Evolutionary conservation across 2,329 filamentous ascomycete species (phyloP).

Genomic region (Talaromyces albobiverticillius): DNA sequence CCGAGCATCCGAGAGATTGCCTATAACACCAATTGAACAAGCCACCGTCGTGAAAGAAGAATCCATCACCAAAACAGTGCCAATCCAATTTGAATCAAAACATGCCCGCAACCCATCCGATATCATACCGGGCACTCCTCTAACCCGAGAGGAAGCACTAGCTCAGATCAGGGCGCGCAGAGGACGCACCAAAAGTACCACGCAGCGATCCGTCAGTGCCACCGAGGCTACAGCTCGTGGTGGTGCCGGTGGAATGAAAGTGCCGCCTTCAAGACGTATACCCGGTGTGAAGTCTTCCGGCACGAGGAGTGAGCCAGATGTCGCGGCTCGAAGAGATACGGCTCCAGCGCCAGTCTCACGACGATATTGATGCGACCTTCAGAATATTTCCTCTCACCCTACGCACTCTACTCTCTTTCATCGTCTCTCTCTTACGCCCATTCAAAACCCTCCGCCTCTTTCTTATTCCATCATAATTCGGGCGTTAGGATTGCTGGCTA

Average conservation of each 20-base stretch:
- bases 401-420: too few relatives aligned
- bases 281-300: constrained; percentile 31
- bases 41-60: constrained; percentile 17
- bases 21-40: constrained; percentile 16
- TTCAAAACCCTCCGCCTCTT: not conserved
- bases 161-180: constrained; percentile 49
- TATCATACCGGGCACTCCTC: constrained; percentile 40
- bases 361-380: too few relatives aligned
- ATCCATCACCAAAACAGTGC: constrained; percentile 30
- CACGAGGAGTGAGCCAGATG: constrained; percentile 25
- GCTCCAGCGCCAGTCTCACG: constrained; percentile 38
- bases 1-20: not conserved
- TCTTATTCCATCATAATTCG: not conserved
- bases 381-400: too few relatives aligned
- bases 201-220: constrained; percentile 40
- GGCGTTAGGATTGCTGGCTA: not conserved
- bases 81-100: constrained; percentile 28
- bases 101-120: constrained; percentile 21
- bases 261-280: constrained; percentile 30
- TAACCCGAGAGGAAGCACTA: constrained; percentile 47
- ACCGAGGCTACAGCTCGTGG: constrained; percentile 32
- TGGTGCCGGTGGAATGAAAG: constrained; percentile 23
- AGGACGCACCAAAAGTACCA: constrained; percentile 41
- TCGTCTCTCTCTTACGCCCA: too few relatives aligned
- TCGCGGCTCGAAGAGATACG: constrained; percentile 35